Base-by-base conservation (phyloP, 2,329 filamentous ascomycete genomes). In the Botrytis galanthina region DNA sequence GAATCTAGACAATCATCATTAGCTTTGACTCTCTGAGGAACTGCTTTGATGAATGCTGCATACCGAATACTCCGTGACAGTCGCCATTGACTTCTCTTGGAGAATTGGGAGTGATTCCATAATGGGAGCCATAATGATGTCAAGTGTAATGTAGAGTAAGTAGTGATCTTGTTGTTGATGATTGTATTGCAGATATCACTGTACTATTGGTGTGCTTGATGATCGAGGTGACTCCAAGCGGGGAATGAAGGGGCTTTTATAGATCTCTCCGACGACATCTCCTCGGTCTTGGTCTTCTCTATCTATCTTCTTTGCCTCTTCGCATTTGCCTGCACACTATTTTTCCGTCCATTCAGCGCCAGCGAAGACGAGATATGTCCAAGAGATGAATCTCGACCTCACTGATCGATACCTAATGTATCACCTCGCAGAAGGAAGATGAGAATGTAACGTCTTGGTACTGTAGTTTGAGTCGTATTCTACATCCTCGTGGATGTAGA, bases 391-490 rank as follows among this genome's bases (percentile, higher is more conserved):
- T 69, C 66, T 69, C 35, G 66, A 57, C 66, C 18, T 69, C 66
- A 69, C 10, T 57, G 26, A 69, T 69, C 48, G n/a, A 44, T 57
- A 26, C 66, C 66, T 26, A 59, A 69, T 69, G 48, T 44, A 57
- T 69, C 66, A 69, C 39, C n/a, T 69, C 66, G 66, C 66, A 57
- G 48, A 26, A 42, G 29, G 9, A 62, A 46, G 39, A 61, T 29
- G 20, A 46, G 14, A 70, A 70, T 70, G 68, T 35, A 39, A 61
- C 68, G 42, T 70, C 68, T 70, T 62, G 68, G 68, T 46, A 70
- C 32, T 70, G 68, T 46, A 37, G 18, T 42, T 42, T 29, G 26
- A 69, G 66, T 44, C 37, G 48, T 46, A 70, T 70, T 70, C 29
- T 37, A 32, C 20, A 70, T 46, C 39, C 68, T 35, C 51, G 68